Evolutionary conservation across 2,329 filamentous ascomycete genomes (phyloP).

Genomic region (Monosporascus sp.): DNA sequence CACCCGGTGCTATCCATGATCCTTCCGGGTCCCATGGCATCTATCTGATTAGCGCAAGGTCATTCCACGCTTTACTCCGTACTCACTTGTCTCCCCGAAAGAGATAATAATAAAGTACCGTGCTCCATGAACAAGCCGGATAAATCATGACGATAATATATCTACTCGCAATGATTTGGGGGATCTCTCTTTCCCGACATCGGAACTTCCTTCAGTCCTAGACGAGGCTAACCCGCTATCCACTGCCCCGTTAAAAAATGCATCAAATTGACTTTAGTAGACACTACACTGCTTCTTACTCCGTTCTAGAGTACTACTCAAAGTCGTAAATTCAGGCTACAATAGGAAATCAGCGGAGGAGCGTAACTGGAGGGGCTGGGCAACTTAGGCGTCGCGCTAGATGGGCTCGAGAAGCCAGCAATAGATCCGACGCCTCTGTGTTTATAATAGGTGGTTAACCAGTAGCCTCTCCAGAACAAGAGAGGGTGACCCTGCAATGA

Average conservation of each 20-base stretch:
- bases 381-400: too few relatives aligned
- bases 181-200: neutral
- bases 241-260: neutral
- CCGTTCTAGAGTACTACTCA: too few relatives aligned
- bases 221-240: too few relatives aligned
- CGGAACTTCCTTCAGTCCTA: too few relatives aligned
- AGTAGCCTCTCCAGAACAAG: neutral
- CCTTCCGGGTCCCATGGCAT: slow-evolving; percentile 49
- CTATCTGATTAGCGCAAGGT: neutral
- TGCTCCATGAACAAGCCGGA: neutral
- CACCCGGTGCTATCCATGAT: slow-evolving; percentile 66
- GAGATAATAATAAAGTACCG: slow-evolving; percentile 21
- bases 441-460: neutral
- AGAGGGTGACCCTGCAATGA: neutral
- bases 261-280: neutral
- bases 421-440: too few relatives aligned
- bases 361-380: too few relatives aligned
- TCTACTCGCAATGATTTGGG: neutral
- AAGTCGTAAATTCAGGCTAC: too few relatives aligned
- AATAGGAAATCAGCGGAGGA: too few relatives aligned
- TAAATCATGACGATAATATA: neutral
- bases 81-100: slow-evolving; percentile 37
- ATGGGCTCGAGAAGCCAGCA: too few relatives aligned
- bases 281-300: too few relatives aligned
- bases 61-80: neutral